Evolutionary conservation across 441 rosid genomes (phyloP).

Genomic region (Gossypium schwendimanii): DNA sequence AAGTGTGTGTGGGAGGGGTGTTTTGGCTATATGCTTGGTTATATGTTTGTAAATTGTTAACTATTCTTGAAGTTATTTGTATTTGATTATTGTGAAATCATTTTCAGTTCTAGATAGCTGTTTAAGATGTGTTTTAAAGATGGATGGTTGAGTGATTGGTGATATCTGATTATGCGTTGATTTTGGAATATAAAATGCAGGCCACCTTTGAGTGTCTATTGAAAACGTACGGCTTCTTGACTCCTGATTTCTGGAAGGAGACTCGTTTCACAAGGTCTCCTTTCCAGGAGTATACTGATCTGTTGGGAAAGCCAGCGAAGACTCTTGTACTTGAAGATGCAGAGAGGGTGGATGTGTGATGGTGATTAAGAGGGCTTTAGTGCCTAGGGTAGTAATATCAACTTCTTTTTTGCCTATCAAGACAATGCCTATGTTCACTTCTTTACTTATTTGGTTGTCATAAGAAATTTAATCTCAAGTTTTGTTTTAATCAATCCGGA

Average conservation of each 20-base stretch:
- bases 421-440: background rate
- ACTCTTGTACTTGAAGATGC: constrained; percentile 27
- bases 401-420: background rate
- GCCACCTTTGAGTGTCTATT: constrained; percentile 52
- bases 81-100: background rate
- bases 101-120: background rate
- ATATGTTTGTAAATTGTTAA: background rate
- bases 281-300: constrained; percentile 51
- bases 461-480: background rate
- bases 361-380: background rate
- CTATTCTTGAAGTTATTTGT: background rate
- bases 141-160: background rate
- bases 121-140: background rate
- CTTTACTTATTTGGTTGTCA: constrained; percentile 9
- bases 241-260: constrained; percentile 65
- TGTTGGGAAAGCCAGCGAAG: constrained; percentile 38
- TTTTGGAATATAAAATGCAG: constrained; percentile 22
- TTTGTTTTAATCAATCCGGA: constrained; percentile 1
- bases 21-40: background rate
- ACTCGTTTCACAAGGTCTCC: constrained; percentile 49
- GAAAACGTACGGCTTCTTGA: constrained; percentile 61
- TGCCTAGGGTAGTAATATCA: background rate
- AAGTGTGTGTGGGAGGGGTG: no score
- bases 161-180: background rate
- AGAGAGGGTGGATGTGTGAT: constrained; percentile 26